phyloP scores from a whole-genome alignment of 225 moss, liverwort and hornwort species.

The Pleurozium schreberi region DNA sequence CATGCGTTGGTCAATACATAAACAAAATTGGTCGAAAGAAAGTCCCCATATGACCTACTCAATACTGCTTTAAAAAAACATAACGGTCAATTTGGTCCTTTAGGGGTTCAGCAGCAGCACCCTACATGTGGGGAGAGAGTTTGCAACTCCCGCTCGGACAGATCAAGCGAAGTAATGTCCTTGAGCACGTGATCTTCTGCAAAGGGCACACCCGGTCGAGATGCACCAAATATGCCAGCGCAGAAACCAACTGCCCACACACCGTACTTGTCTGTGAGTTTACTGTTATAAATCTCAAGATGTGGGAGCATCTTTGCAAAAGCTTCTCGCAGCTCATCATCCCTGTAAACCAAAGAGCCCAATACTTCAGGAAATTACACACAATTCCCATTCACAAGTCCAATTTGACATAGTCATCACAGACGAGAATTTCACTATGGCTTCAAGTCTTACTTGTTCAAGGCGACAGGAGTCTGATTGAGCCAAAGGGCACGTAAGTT shows the following conservation, averaged over 20 bases:
- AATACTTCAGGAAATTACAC: background rate
- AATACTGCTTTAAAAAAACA: background rate
- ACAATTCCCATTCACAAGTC: background rate
- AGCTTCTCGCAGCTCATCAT: conserved; percentile 34
- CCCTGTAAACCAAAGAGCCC: conserved; percentile 9
- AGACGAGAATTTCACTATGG: background rate
- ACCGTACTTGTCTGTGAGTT: conserved; percentile 60
- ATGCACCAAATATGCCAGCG: conserved; percentile 50
- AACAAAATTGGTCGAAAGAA: background rate
- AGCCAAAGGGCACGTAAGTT: conserved; percentile 81
- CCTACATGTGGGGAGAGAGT: conserved; percentile 52
- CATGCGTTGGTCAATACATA: background rate
- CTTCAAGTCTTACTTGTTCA: conserved; percentile 35
- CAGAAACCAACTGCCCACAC: conserved; percentile 81
- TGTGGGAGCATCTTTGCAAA: conserved; percentile 27
- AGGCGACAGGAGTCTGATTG: conserved; percentile 62
- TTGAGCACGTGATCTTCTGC: conserved; percentile 26
- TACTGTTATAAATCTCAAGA: conserved; percentile 86
- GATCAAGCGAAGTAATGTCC: conserved; percentile 62
- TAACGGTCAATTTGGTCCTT: too few species aligned
- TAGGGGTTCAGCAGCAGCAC: background rate
- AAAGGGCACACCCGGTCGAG: conserved; percentile 22
- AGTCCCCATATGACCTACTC: background rate
- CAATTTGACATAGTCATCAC: background rate
- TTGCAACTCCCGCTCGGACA: conserved; percentile 55